phyloP scores from a whole-genome alignment of 257 asterid species.

The Plantago major region DNA sequence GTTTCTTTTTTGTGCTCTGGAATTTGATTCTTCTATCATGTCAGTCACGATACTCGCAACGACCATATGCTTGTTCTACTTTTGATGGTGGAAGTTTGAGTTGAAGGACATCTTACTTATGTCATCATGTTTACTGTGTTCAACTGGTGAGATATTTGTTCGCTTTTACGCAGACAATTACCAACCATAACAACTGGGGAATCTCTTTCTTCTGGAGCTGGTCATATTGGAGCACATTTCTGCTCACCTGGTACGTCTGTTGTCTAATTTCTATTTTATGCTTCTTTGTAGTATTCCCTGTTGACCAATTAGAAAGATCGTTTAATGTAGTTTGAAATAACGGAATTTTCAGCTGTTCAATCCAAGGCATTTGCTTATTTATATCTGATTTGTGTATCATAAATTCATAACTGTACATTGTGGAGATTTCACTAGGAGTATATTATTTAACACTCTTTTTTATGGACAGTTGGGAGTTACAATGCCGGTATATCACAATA shows the following conservation, averaged over 20 bases:
- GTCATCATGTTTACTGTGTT: neutral
- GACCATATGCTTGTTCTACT: neutral
- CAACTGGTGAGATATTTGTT: neutral
- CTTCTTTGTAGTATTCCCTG: neutral
- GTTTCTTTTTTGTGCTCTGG: neutral
- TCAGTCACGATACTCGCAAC: neutral
- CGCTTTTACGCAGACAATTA: constrained; percentile 40
- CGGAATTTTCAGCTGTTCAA: too few species aligned
- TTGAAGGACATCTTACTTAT: constrained; percentile 4
- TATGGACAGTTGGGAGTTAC: too few species aligned
- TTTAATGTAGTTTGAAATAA: too few species aligned
- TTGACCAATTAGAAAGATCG: too few species aligned
- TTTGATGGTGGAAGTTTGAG: constrained; percentile 3
- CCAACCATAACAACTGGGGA: constrained; percentile 40
- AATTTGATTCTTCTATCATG: neutral
- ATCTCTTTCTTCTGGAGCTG: constrained; percentile 81
- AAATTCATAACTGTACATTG: too few species aligned
- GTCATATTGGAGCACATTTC: constrained; percentile 84
- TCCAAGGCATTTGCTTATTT: too few species aligned
- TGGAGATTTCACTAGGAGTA: too few species aligned
- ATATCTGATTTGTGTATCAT: too few species aligned
- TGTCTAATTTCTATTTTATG: constrained; percentile 5
- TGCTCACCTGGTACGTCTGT: constrained; percentile 60
- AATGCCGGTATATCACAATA: too few species aligned
- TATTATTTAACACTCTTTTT: too few species aligned